Evolutionary conservation across 1,284 basidiomycete genomes (phyloP).

Genomic region (Singerocomus inundabilis): DNA sequence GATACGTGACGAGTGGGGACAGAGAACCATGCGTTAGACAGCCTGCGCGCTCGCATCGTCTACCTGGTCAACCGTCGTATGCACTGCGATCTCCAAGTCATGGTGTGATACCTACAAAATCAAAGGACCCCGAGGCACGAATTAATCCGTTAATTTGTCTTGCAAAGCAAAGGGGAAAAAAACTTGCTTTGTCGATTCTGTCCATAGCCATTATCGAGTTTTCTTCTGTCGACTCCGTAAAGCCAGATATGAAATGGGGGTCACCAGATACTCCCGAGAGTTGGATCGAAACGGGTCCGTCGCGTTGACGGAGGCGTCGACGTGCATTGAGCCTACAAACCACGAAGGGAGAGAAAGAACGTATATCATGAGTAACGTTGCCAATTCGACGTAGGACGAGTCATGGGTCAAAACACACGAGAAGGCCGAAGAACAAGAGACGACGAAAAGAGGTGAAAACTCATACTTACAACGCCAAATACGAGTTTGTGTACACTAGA

Average conservation of each 20-base stretch:
- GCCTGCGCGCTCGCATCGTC: neutral
- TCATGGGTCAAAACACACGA: neutral
- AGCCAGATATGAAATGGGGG: conserved; percentile 7
- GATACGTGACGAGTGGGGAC: too few species aligned
- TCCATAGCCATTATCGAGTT: neutral
- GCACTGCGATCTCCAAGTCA: conserved; percentile 15
- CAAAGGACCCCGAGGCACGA: neutral
- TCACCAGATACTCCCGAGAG: conserved; percentile 10
- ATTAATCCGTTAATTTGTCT: neutral
- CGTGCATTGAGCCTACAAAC: conserved; percentile 17
- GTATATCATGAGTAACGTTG: neutral
- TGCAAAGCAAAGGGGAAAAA: neutral
- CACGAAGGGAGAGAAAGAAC: neutral
- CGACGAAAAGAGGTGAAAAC: neutral
- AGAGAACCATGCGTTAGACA: neutral
- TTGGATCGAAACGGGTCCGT: conserved; percentile 9
- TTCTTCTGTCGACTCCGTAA: conserved; percentile 1
- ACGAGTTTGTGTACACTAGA: conserved; percentile 22
- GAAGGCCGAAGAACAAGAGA: too few species aligned
- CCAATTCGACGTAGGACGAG: too few species aligned
- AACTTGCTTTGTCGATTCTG: conserved; percentile 2
- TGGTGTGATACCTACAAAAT: neutral
- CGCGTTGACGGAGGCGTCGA: neutral
- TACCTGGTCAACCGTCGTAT: conserved; percentile 7
- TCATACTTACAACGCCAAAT: conserved; percentile 18